phyloP scores from a whole-genome alignment of 805 yeast genomes.

The Wickerhamiella kurtzmanii region DNA sequence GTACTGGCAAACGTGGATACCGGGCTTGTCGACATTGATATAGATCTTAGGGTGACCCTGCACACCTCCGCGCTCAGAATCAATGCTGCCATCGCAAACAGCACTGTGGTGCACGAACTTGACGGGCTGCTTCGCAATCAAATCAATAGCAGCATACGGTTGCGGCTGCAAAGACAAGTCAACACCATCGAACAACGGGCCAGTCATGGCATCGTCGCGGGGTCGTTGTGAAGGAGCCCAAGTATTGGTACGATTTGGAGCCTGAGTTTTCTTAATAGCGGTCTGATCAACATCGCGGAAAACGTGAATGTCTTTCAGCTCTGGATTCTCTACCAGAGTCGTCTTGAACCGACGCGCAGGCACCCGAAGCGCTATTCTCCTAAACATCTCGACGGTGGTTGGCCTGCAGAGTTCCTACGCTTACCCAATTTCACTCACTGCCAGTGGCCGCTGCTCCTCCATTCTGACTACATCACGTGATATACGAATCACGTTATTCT shows the following conservation, averaged over 20 bases:
- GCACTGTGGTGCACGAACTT: slow-evolving; percentile 53
- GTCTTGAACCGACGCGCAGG: slow-evolving; percentile 10
- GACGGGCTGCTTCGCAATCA: slow-evolving; percentile 63
- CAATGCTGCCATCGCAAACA: slow-evolving; percentile 57
- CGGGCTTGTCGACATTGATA: slow-evolving; percentile 67
- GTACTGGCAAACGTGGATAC: slow-evolving; percentile 63
- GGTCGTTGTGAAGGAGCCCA: slow-evolving; percentile 64
- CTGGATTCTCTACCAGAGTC: slow-evolving; percentile 12
- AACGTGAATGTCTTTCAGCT: slow-evolving; percentile 10
- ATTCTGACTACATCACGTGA: background rate
- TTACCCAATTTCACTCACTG: background rate
- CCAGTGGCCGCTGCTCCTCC: too few relatives aligned
- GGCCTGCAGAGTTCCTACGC: background rate
- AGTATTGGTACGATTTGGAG: slow-evolving; percentile 57
- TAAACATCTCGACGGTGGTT: background rate
- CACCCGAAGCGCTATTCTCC: background rate
- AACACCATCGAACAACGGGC: slow-evolving; percentile 58
- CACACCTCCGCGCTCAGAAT: slow-evolving; percentile 38
- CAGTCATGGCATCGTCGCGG: slow-evolving; percentile 41
- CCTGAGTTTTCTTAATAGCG: slow-evolving; percentile 34
- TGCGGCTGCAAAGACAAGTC: slow-evolving; percentile 59
- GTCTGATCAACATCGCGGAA: slow-evolving; percentile 18
- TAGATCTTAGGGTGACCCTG: slow-evolving; percentile 76
- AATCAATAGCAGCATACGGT: slow-evolving; percentile 74
- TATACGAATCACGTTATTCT: too few relatives aligned